Evolutionary conservation across 1,284 basidiomycete species (phyloP).

Genomic region (Chondrostereum purpureum): DNA sequence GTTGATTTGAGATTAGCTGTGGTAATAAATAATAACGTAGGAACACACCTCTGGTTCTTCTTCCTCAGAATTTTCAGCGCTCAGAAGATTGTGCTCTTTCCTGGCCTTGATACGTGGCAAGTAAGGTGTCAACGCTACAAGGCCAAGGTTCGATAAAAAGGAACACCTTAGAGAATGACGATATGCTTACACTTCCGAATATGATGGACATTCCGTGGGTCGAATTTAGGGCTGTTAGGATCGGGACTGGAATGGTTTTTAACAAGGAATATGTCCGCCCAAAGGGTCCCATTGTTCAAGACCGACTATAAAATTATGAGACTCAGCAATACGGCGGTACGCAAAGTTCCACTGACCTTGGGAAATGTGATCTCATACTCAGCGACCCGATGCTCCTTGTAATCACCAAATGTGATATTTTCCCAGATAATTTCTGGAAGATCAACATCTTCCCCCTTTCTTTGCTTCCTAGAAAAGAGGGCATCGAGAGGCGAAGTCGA

Average conservation of each 20-base stretch:
- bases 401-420: slow-evolving; percentile 80
- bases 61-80: slow-evolving; percentile 35
- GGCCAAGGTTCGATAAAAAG: slow-evolving; percentile 6
- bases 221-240: slow-evolving; percentile 48
- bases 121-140: slow-evolving; percentile 79
- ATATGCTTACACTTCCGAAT: slow-evolving; percentile 68
- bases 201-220: slow-evolving; percentile 59
- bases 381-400: slow-evolving; percentile 59
- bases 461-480: slow-evolving; percentile 48
- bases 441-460: slow-evolving; percentile 39
- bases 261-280: slow-evolving; percentile 82
- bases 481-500: slow-evolving; percentile 58
- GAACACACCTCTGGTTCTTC: slow-evolving; percentile 34
- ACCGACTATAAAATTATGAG: slow-evolving; percentile 47
- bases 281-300: slow-evolving; percentile 73
- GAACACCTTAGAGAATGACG: not conserved
- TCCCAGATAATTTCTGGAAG: slow-evolving; percentile 74
- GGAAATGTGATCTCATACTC: slow-evolving; percentile 72
- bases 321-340: not conserved
- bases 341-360: slow-evolving; percentile 36
- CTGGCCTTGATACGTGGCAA: slow-evolving; percentile 65
- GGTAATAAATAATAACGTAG: not conserved
- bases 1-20: slow-evolving; percentile 9
- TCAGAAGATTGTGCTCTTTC: slow-evolving; percentile 81
- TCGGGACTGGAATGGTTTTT: slow-evolving; percentile 61